Conservation (phyloP, 2,329 filamentous ascomycete species). For the Colletotrichum horii region DNA sequence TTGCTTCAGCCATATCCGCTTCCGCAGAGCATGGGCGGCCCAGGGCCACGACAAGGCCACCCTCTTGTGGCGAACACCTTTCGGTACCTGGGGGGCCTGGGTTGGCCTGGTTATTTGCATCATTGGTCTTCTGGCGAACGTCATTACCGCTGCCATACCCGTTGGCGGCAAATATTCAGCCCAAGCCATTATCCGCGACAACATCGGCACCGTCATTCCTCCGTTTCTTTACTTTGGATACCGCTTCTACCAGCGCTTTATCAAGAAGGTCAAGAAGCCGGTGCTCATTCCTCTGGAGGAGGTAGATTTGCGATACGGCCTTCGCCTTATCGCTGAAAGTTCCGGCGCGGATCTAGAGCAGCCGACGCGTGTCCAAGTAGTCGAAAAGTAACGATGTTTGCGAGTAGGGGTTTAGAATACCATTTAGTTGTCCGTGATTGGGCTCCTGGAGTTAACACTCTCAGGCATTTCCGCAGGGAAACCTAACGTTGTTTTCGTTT, state of each 20-base stretch:
- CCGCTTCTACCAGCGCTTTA: constrained; percentile 18
- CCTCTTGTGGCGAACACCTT: constrained; percentile 35
- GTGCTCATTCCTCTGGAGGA: constrained; percentile 27
- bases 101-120: constrained; percentile 29
- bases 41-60: constrained; percentile 39
- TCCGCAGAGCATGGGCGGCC: constrained; percentile 42
- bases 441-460: background rate
- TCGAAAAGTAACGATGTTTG: background rate
- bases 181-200: constrained; percentile 27
- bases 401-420: background rate
- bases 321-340: constrained; percentile 3
- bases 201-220: constrained; percentile 32
- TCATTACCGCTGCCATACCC: constrained; percentile 29
- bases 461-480: background rate
- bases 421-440: background rate
- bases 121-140: constrained; percentile 33
- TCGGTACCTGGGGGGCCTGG: constrained; percentile 31
- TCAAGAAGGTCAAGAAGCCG: constrained; percentile 3
- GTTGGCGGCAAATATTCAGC: constrained; percentile 21
- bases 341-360: background rate
- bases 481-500: background rate
- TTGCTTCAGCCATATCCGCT: constrained; percentile 50
- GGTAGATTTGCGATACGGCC: constrained; percentile 28
- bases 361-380: background rate
- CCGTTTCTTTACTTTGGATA: constrained; percentile 29